Conservation (phyloP, 2,329 filamentous ascomycete species). For the Fusarium camptoceras region DNA sequence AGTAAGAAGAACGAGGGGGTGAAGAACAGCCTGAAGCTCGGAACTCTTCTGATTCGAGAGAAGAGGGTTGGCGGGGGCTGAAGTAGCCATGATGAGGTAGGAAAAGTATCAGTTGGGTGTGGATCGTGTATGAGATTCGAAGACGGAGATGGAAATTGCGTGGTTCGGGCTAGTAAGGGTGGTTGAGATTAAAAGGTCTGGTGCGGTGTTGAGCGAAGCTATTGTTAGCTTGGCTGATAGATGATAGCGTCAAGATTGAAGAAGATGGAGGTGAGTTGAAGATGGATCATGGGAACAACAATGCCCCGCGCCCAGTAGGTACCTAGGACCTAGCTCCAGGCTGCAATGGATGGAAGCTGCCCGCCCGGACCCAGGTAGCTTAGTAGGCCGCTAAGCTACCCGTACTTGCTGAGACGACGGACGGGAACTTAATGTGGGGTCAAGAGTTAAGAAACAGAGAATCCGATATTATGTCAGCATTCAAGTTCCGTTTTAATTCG, state of each 20-base stretch:
- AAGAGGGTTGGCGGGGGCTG: constrained; percentile 62
- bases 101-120: not conserved
- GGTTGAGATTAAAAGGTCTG: constrained; percentile 2
- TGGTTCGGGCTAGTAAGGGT: not conserved
- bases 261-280: constrained; percentile 17
- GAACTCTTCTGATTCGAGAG: constrained; percentile 74
- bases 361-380: not conserved
- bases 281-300: constrained; percentile 17
- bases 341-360: not conserved
- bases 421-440: constrained; percentile 18
- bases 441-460: not conserved
- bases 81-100: constrained; percentile 60
- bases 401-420: not conserved
- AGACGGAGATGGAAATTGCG: not conserved
- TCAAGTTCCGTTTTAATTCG: constrained; percentile 27
- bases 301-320: constrained; percentile 32
- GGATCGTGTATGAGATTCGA: not conserved
- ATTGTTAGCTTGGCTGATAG: constrained; percentile 18
- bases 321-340: not conserved
- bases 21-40: constrained; percentile 85
- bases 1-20: constrained; percentile 93
- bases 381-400: constrained; percentile 1
- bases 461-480: constrained; percentile 16
- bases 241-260: constrained; percentile 3
- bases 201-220: constrained; percentile 15